Percentiles rank a stretch among this genome's conserved stretches.
phyloP scores from a whole-genome alignment of 1,139 yeast genomes.

The Blastobotrys buckinghamii region DNA sequence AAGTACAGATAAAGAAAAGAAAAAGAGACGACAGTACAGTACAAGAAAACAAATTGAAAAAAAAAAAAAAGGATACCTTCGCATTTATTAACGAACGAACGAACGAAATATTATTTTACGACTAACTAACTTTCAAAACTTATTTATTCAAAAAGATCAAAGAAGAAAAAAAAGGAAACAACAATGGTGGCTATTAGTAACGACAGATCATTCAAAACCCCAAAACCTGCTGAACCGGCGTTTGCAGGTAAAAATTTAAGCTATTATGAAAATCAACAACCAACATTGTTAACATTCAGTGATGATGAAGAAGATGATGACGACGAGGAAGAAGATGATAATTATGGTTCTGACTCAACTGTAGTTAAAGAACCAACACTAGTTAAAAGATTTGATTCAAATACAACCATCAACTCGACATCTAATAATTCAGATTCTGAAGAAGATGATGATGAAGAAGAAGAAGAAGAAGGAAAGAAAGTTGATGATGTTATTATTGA shows the following conservation, averaged over 20 bases:
- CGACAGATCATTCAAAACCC: background rate
- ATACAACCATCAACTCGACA: background rate
- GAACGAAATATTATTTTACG: no score
- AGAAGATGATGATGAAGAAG: conserved; percentile 10
- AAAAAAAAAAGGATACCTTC: no score
- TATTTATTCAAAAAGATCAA: no score
- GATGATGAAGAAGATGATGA: conserved; percentile 1
- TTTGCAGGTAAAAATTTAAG: conserved; percentile 8
- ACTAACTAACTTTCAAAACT: no score
- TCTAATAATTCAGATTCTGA: conserved; percentile 12
- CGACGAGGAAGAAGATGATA: conserved; percentile 11
- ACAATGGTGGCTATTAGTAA: no score
- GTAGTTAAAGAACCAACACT: conserved; percentile 10
- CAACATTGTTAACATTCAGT: background rate
- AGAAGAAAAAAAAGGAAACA: no score
- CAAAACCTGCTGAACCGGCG: background rate
- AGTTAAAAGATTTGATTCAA: background rate
- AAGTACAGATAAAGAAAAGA: no score
- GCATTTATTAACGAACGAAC: no score
- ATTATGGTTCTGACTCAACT: conserved; percentile 12
- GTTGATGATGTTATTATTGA: background rate
- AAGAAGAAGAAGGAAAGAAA: conserved; percentile 8
- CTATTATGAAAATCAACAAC: conserved; percentile 4
- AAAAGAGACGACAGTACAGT: no score
- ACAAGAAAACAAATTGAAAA: no score